Base-by-base conservation (phyloP, 768 basidiomycete genomes). In the Lepiota subincarnata region DNA sequence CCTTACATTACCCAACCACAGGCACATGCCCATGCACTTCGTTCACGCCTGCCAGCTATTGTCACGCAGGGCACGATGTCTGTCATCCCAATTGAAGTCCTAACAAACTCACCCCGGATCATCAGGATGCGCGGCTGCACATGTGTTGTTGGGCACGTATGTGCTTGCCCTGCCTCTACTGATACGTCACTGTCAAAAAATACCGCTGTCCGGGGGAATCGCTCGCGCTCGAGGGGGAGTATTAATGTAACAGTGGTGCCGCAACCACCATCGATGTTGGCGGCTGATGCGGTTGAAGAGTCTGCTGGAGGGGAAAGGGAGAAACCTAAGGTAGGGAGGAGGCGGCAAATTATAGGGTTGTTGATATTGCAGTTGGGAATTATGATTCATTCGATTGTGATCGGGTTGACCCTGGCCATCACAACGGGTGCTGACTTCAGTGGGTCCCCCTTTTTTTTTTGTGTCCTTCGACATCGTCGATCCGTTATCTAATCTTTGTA, bases 311-410 rank as follows among this genome's bases (percentile, higher is more conserved):
- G 24, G 24, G 42, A 55, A 7, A 18, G 47, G 50, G 59, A 58
- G 4, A 62, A 65, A 12, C 63, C 68, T 0, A 66, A 56, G 38
- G 62, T 84, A 7, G 81, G 82, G 6, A 73, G 82, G 51, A 73
- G 76, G 62, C 69, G 86, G 53, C 87, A 89, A 60, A 71, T 92
- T 39, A 78, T 92, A 45, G 84, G 89, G 2, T 84, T 90, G 50
- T 70, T 92, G 89, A 82, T 89, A 28, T 72, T 95, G 34, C 87
- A 95, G 78, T 62, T 87, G 1, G 82, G 92, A 42, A 89, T 95
- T 60, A 87, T 94, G 89, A 76, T 94, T 45, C 83, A 93, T 63
- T 86, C 90, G 2, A 64, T 92, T 42, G 80, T 92, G 28, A 89
- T 92, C 53, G 90, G 90, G 1, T 65, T 92, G 18, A 92, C 90